Evolutionary conservation across 805 yeast genomes (phyloP), one percentile per base, ranked within the genome.

Genomic region (Jamesozyma gamospora): DNA sequence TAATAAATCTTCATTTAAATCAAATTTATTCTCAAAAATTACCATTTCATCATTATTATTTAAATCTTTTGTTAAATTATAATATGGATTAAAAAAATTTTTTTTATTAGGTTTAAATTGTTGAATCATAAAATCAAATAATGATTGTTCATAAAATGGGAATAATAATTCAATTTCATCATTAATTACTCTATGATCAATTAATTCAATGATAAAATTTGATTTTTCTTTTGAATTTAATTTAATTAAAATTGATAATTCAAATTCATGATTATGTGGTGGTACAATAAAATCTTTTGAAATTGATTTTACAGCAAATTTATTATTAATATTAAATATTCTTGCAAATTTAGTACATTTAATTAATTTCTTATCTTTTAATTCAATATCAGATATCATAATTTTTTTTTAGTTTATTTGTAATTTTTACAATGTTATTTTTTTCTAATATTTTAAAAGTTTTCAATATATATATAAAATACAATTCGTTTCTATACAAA

Each of bases 181-280:
- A 15, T 38, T 44, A 3, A 18, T 16, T 3, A 24, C 26, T 24
- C 36, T 34, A 17, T 33, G 31, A 18, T 47, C 50, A 9, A 56
- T 32, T 30, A 53, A 30, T n/a, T 44, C 28, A 4, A 59, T 46
- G 1, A 57, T 38, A 19, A 47, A 46, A 6, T 24, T 26, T 16
- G 38, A 28, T 7, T 39, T n/a, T 5, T 19, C 17, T 13, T 13
- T 13, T 13, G 18, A 18, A 6, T 41, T 41, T n/a, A 57, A 32
- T 24, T 42, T 46, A 26, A 41, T 14, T 26, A 56, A 30, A 11
- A 58, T 49, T 6, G 49, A 39, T 12, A 55, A 37, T 41, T 59
- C 64, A 11, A 26, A 31, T 12, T 40, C 13, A 10, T 56, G 53
- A 36, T 59, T 50, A 41, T 59, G 63, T 10, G 64, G 64, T 15